Evolutionary conservation across 768 basidiomycete genomes (phyloP), one percentile per base, ranked within the genome.

Genomic region (Lactarius hengduanensis): DNA sequence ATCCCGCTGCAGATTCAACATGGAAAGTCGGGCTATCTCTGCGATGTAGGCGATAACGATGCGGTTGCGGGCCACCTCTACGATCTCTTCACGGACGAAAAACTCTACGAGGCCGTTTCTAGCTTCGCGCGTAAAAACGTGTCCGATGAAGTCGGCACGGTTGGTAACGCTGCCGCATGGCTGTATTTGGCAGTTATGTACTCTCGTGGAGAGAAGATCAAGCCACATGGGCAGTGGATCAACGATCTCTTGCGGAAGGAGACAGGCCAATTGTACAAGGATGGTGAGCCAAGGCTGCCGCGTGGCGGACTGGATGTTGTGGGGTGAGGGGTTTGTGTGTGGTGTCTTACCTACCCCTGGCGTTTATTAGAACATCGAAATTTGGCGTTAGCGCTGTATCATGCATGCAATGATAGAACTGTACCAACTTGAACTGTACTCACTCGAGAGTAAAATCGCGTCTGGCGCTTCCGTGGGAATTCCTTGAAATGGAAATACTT

Each of bases 1-100:
- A 96, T 98, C 73, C 96, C 96, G 50, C 86, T 97, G 57, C 96
- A 98, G 74, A 84, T 97, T 70, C 85, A 86, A 71, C 79, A 97
- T 70, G 94, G 93, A 62, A 88, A 92, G 77, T 92, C 90, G 69
- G 96, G 96, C 59, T 95, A 83, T 82, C 80, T 97, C 71, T 90
- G 89, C 69, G 85, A 86, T 20, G 83, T 87, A 11, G 89, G 89
- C 34, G 91, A 96, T 74, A 89, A 90, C 70, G 80, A 80, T 5
- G 78, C 85, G 7, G 92, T 96, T 57, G 91, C 94, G 41, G 78
- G 83, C 71, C 82, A 93, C 73, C 81, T 96, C 63, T 89, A 80
- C 76, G 83, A 94, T 43, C 83, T 96, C 32, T 87, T 86, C 80
- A 90, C 88, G 66, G 86, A 95, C 75, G 84, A 87, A 64, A 83